Conservation (phyloP, 768 basidiomycete species). For the Mycena filopes region DNA sequence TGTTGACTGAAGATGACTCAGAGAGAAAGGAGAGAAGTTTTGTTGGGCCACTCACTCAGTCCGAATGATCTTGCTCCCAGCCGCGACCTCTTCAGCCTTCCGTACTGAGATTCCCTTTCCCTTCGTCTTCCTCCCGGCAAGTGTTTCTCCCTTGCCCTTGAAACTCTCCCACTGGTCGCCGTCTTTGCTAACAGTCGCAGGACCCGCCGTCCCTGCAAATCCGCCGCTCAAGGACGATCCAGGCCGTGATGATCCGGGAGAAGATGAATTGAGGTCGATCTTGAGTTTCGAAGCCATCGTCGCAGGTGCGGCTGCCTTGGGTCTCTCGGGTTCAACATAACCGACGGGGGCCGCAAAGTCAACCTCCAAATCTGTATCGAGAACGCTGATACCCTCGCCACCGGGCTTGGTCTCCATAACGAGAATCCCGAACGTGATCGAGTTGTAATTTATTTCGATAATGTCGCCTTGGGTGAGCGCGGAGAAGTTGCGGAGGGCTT, state of each 20-base stretch:
- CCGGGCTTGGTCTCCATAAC: constrained; percentile 94
- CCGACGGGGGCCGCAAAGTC: constrained; percentile 95
- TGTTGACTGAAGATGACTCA: constrained; percentile 66
- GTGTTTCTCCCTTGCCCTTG: constrained; percentile 93
- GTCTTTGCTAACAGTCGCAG: constrained; percentile 70
- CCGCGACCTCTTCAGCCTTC: constrained; percentile 80
- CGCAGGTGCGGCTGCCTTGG: constrained; percentile 79
- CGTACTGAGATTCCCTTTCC: constrained; percentile 92
- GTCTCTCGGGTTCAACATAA: constrained; percentile 93
- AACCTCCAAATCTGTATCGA: constrained; percentile 98
- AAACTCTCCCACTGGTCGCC: constrained; percentile 95
- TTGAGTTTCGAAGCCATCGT: constrained; percentile 98
- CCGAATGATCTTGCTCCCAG: constrained; percentile 87
- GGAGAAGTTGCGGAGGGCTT: constrained; percentile 93
- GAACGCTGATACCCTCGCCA: constrained; percentile 86
- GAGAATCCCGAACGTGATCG: constrained; percentile 92
- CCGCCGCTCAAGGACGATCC: constrained; percentile 78
- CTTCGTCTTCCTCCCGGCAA: constrained; percentile 92
- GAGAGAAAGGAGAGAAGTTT: neutral
- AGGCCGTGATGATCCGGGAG: constrained; percentile 87
- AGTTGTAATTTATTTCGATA: constrained; percentile 98
- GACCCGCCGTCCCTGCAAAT: constrained; percentile 64
- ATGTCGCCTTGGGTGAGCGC: constrained; percentile 95
- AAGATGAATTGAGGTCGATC: constrained; percentile 89
- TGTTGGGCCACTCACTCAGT: constrained; percentile 75